Evolutionary conservation across 2,329 filamentous ascomycete species (phyloP).

Genomic region (Pseudocercospora musae): DNA sequence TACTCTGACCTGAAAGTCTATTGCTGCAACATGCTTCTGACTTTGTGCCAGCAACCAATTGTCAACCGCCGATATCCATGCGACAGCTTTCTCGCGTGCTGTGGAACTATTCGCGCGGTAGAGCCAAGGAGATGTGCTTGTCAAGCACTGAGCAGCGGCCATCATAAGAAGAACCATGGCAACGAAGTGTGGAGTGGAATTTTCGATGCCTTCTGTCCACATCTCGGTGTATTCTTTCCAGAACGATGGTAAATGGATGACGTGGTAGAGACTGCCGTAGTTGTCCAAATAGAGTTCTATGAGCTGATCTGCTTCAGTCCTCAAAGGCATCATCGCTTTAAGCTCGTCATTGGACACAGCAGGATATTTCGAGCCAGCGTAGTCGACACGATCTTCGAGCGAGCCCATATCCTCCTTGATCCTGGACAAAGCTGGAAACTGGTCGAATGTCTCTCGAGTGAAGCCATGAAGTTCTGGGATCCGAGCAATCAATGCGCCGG

Average conservation of each 20-base stretch:
- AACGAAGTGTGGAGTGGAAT: constrained; percentile 36
- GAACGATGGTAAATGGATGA: constrained; percentile 55
- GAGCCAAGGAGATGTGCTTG: constrained; percentile 30
- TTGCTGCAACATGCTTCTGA: constrained; percentile 52
- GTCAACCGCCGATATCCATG: constrained; percentile 41
- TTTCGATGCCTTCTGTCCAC: constrained; percentile 40
- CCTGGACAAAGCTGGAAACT: constrained; percentile 35
- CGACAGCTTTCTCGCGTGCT: constrained; percentile 39
- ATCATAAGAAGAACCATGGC: constrained; percentile 42
- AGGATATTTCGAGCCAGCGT: constrained; percentile 21
- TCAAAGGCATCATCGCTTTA: constrained; percentile 37
- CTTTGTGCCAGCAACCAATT: constrained; percentile 45
- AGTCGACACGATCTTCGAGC: constrained; percentile 24
- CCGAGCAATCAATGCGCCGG: constrained; percentile 33
- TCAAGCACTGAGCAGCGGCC: constrained; percentile 37
- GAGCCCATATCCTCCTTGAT: constrained; percentile 29
- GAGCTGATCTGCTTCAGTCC: constrained; percentile 41
- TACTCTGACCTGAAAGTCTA: constrained; percentile 51
- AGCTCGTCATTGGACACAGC: constrained; percentile 35
- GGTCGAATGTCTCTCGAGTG: constrained; percentile 31
- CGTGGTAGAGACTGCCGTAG: constrained; percentile 52
- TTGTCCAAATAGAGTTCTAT: constrained; percentile 48
- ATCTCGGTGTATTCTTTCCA: constrained; percentile 48
- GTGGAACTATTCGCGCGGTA: constrained; percentile 45
- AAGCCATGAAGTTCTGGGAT: constrained; percentile 31